Percentiles rank a stretch among this genome's conserved stretches.
These are phyloP conservation scores for Pachysandra terminalis DNA, from an alignment of 164 flowering plant species.

Conservation along the genomic window DNA sequence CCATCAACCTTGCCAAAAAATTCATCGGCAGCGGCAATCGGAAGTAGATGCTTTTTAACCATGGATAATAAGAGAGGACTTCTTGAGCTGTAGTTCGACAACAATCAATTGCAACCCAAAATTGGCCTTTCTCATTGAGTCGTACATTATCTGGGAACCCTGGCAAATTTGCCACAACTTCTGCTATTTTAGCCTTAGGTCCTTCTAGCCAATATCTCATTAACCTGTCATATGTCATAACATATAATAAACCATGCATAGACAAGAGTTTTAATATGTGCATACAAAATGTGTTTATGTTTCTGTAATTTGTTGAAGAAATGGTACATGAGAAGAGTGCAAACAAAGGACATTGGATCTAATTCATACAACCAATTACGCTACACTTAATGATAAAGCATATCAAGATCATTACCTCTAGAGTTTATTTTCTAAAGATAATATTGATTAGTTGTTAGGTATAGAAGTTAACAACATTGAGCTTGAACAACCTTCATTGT, in stretches of 20 bases:
- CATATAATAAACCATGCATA: background rate
- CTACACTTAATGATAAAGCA: too few relatives aligned
- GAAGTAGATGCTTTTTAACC: conserved; percentile 84
- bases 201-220: conserved; percentile 87
- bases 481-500: too few relatives aligned
- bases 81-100: conserved; percentile 80
- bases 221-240: conserved; percentile 39
- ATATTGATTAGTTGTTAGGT: too few relatives aligned
- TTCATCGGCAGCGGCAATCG: conserved; percentile 70
- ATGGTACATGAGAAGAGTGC: too few relatives aligned
- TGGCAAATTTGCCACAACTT: conserved; percentile 69
- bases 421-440: too few relatives aligned
- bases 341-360: too few relatives aligned
- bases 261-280: background rate
- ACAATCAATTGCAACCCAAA: conserved; percentile 97
- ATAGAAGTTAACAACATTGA: too few relatives aligned
- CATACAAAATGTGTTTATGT: background rate
- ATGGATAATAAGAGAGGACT: conserved; percentile 62
- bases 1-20: conserved; percentile 54
- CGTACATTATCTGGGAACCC: conserved; percentile 95
- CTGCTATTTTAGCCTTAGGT: conserved; percentile 42
- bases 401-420: too few relatives aligned
- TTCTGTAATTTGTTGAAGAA: too few relatives aligned
- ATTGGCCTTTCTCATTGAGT: conserved; percentile 72
- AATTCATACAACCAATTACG: background rate